These are phyloP conservation scores for Dryas integrifolia DNA, from an alignment of 331 rosid genomes.

Conservation along the genomic window DNA sequence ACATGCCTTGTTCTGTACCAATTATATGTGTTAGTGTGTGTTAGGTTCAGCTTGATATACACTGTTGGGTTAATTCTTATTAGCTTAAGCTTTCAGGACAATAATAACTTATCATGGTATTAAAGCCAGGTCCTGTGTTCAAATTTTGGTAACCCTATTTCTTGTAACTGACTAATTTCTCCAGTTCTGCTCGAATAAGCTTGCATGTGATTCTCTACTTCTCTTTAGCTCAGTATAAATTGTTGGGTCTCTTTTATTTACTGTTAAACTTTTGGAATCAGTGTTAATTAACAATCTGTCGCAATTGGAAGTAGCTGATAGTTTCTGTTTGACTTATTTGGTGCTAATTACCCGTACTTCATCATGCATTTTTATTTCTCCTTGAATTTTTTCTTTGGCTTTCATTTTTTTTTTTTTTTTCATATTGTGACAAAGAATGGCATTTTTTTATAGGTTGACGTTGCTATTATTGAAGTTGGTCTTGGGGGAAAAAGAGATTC, in stretches of 20 bases:
- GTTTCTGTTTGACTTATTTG: not conserved
- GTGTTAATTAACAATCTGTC: too few relatives aligned
- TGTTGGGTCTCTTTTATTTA: not conserved
- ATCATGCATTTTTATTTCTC: not conserved
- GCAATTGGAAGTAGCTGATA: not conserved
- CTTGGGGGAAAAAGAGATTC: conserved; percentile 66
- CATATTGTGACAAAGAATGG: conserved; percentile 11
- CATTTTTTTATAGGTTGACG: conserved; percentile 56
- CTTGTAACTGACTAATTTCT: not conserved
- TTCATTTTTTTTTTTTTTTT: not conserved
- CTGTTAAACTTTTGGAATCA: not conserved
- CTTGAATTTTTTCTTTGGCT: not conserved
- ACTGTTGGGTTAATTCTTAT: not conserved
- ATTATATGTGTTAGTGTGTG: not conserved
- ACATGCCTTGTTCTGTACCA: not conserved
- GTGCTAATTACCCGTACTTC: not conserved
- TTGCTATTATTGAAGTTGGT: conserved; percentile 71
- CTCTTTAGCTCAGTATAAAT: not conserved
- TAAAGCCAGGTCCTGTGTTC: not conserved
- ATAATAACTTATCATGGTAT: not conserved
- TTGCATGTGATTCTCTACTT: too few relatives aligned
- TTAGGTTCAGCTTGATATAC: not conserved
- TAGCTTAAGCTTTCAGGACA: not conserved
- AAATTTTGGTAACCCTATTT: not conserved
- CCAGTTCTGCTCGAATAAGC: not conserved